Base-by-base conservation (phyloP, 1,139 yeast genomes). In the Yamadazyma triangularis region DNA sequence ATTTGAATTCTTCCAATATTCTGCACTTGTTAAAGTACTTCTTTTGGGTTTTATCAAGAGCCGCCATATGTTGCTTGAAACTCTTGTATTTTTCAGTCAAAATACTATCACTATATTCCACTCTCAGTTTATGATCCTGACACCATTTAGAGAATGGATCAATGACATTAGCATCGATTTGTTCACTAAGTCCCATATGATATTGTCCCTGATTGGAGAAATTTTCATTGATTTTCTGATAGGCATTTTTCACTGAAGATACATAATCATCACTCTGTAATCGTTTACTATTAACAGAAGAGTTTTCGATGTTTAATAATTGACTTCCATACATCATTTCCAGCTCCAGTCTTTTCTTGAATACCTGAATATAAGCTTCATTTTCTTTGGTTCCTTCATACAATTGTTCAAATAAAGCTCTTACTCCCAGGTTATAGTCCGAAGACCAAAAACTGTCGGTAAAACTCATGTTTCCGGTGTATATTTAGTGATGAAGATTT, bases 61-160 rank as follows among this genome's bases (percentile, higher is more conserved):
- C 64, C 9, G 44, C 48, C 38, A 64, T 62, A 30, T 65, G 66
- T 31, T 49, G 55, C 32, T 77, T 77, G 50, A 77, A 82, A 29
- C 57, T 64, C 43, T 72, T 74, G 35, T 74, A 65, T 45, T 74
- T 75, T 18, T 60, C 65, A 29, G 60, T 56, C 33, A 84, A 58
- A 13, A 70, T 65, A 34, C 66, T 64, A 34, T 77, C 79, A 8
- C 87, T 78, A 48, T 72, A 78, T 25, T 73, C 79, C 1, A 87
- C 72, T 29, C 95, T 61, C 45, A 76, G 74, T 33, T 70, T 72
- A 53, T 87, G 95, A 33, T 82, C 91, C 23, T 63, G 65, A 31
- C 89, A 70, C 95, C 95, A 87, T 44, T 73, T 73, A 13, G 75
- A 59, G 49, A 87, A 87, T 1, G 95, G 95, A 15, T 66, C 68